Conservation (phyloP, 371 early-diverging fungal species). For the Mucor saturninus region DNA sequence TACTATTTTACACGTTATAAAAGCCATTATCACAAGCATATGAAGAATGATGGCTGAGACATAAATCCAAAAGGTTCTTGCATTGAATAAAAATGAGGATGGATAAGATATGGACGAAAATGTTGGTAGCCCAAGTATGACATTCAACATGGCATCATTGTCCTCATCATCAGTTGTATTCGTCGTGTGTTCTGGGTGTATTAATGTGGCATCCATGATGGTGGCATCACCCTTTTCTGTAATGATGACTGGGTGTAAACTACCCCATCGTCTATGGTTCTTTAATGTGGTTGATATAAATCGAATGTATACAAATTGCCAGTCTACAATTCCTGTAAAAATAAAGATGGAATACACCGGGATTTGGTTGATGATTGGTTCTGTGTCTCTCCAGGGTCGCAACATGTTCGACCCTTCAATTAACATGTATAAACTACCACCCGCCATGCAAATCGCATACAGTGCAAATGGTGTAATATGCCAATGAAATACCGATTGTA, state of each 20-base stretch:
- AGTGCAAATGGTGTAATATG: slow-evolving; percentile 19
- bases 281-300: slow-evolving; percentile 22
- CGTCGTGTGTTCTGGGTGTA: too few relatives aligned
- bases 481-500: slow-evolving; percentile 13
- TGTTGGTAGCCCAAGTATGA: slow-evolving; percentile 3
- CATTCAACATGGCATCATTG: neutral
- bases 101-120: neutral
- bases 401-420: neutral
- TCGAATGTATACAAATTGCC: slow-evolving; percentile 33
- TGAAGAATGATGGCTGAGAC: slow-evolving; percentile 25
- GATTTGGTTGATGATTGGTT: slow-evolving; percentile 29
- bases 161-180: too few relatives aligned
- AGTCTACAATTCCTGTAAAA: slow-evolving; percentile 32
- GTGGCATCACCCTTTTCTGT: slow-evolving; percentile 11
- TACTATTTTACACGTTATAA: slow-evolving; percentile 18
- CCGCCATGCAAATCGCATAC: slow-evolving; percentile 3
- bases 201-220: neutral
- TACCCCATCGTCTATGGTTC: slow-evolving; percentile 33
- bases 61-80: slow-evolving; percentile 25
- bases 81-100: slow-evolving; percentile 10
- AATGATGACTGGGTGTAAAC: slow-evolving; percentile 23
- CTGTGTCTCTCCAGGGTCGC: slow-evolving; percentile 21
- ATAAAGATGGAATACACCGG: slow-evolving; percentile 34
- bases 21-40: slow-evolving; percentile 13
- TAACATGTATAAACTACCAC: slow-evolving; percentile 4